Evolutionary conservation across 2,329 filamentous ascomycete genomes (phyloP).

Genomic region (Teratosphaeria epicoccoides): DNA sequence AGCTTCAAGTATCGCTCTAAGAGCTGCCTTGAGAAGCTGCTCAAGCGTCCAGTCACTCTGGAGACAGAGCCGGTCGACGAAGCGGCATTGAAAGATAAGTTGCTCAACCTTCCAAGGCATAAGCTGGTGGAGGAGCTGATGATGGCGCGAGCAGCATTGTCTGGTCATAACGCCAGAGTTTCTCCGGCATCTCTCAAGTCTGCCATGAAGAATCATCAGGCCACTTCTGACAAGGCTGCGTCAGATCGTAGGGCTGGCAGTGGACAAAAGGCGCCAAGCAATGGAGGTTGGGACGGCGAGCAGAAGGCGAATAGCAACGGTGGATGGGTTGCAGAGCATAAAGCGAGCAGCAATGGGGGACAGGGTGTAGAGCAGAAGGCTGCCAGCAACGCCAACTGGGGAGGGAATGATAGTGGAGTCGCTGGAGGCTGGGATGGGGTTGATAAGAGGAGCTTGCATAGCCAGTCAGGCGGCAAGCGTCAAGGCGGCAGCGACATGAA

Average conservation of each 20-base stretch:
- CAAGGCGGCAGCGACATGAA: background rate
- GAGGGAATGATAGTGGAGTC: background rate
- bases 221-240: background rate
- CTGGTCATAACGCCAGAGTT: background rate
- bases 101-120: conserved; percentile 23
- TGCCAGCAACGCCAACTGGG: too few relatives aligned
- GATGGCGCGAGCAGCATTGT: conserved; percentile 1
- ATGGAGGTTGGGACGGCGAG: background rate
- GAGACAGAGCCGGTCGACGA: conserved; percentile 12
- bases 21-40: conserved; percentile 26
- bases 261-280: background rate
- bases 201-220: background rate
- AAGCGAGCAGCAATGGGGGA: background rate
- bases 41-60: conserved; percentile 19
- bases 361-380: background rate
- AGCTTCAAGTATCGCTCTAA: conserved; percentile 37
- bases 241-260: background rate
- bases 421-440: background rate
- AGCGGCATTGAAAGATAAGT: conserved; percentile 12
- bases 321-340: background rate
- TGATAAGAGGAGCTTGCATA: background rate
- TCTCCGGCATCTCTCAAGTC: background rate
- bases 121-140: conserved; percentile 20
- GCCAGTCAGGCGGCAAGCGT: background rate
- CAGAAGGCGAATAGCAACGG: background rate